Conservation (phyloP, 1,139 yeast genomes). For the Blastobotrys arbuscula region DNA sequence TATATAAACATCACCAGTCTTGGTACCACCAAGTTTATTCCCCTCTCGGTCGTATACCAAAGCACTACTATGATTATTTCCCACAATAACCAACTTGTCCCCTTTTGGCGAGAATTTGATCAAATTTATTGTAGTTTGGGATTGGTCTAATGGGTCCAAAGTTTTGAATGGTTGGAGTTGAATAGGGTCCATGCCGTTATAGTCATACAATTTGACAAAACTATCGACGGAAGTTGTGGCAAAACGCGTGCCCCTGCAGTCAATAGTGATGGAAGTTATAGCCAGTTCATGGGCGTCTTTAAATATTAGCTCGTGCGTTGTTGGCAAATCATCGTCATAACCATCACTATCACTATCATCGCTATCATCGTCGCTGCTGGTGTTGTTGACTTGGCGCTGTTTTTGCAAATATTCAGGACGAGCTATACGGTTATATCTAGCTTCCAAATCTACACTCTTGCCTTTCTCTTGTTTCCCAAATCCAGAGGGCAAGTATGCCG, state of each 20-base stretch:
- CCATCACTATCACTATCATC: conserved; percentile 21
- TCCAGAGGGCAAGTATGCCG: conserved; percentile 2
- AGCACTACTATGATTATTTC: conserved; percentile 29
- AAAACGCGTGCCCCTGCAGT: conserved; percentile 31
- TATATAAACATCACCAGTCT: conserved; percentile 36
- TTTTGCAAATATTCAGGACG: conserved; percentile 19
- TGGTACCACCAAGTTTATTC: conserved; percentile 26
- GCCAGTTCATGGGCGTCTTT: conserved; percentile 26
- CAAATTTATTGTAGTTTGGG: conserved; percentile 27
- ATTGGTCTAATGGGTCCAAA: conserved; percentile 28
- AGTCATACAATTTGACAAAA: conserved; percentile 33
- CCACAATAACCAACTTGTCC: conserved; percentile 23
- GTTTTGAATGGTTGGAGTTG: conserved; percentile 27
- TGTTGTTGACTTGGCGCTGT: conserved; percentile 9
- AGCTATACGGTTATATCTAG: conserved; percentile 16
- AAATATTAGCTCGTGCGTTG: conserved; percentile 32
- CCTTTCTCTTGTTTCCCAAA: conserved; percentile 9
- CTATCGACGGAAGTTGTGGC: conserved; percentile 32
- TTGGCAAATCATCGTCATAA: conserved; percentile 28
- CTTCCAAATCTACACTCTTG: conserved; percentile 8
- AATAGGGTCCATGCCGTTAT: conserved; percentile 32
- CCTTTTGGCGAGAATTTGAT: conserved; percentile 26
- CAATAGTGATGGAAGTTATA: conserved; percentile 30
- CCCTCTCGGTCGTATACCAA: conserved; percentile 29
- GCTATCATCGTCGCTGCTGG: conserved; percentile 13